Percentiles rank a stretch among this genome's conserved stretches.
Conservation (phyloP, 768 basidiomycete species). For the Coprinopsis cinerea region DNA sequence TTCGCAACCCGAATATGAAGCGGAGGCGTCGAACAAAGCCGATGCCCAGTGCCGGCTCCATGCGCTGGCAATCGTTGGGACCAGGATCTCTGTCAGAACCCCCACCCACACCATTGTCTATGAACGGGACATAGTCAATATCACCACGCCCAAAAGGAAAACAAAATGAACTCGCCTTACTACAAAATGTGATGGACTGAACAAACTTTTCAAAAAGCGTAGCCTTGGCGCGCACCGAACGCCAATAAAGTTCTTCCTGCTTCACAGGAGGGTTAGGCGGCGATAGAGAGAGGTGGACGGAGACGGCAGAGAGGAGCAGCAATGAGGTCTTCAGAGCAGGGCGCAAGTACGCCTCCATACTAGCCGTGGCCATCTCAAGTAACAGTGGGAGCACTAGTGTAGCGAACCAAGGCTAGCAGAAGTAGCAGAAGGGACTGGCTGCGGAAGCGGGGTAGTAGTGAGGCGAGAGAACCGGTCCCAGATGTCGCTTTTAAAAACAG, state of each 20-base stretch:
- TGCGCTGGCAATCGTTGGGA: not conserved
- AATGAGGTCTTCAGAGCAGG: constrained; percentile 17
- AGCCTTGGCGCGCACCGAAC: constrained; percentile 13
- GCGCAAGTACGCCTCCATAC: not conserved
- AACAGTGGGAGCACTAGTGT: not conserved
- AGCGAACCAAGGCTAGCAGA: not conserved
- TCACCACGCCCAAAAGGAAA: not conserved
- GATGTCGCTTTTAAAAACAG: not conserved
- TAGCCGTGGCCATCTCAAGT: not conserved
- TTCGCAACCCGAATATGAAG: not conserved
- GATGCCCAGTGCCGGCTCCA: not conserved
- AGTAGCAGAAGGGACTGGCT: too few relatives aligned
- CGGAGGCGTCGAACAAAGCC: not conserved
- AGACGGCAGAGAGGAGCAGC: constrained; percentile 24
- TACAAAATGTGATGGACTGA: constrained; percentile 31
- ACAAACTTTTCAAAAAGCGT: constrained; percentile 31
- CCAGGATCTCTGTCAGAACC: not conserved
- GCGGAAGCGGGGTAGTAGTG: too few relatives aligned
- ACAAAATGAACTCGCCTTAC: constrained; percentile 23
- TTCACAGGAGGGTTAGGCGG: constrained; percentile 35
- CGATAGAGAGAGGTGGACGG: constrained; percentile 32
- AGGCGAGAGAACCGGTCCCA: not conserved
- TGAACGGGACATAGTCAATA: not conserved
- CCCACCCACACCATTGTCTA: constrained; percentile 9
- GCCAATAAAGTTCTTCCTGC: constrained; percentile 25